Conservation (phyloP, 2,329 filamentous ascomycete species). For the Ramularia endophylla region DNA sequence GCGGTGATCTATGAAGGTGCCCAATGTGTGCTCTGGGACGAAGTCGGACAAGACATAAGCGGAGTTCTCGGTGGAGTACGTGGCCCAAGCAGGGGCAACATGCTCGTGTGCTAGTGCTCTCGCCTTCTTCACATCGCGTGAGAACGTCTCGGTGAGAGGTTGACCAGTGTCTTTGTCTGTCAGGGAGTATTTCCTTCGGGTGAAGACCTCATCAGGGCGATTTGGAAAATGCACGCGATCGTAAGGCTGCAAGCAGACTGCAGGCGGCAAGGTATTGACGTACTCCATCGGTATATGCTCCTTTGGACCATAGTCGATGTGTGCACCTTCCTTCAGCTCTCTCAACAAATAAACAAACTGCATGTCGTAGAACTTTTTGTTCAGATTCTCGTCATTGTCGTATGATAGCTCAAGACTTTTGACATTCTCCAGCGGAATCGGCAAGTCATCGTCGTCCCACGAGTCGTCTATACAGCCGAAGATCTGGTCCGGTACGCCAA, state of each 20-base stretch:
- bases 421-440: constrained; percentile 60
- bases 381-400: constrained; percentile 55
- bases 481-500: constrained; percentile 66
- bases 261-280: constrained; percentile 53
- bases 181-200: constrained; percentile 29
- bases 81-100: constrained; percentile 64
- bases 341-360: constrained; percentile 68
- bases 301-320: constrained; percentile 58
- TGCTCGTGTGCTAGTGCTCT: constrained; percentile 60
- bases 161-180: constrained; percentile 24
- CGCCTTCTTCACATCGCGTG: constrained; percentile 55
- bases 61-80: constrained; percentile 58
- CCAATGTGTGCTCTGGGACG: constrained; percentile 60
- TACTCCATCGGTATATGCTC: constrained; percentile 66
- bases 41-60: constrained; percentile 64
- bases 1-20: constrained; percentile 57
- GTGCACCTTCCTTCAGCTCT: constrained; percentile 54
- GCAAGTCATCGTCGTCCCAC: constrained; percentile 71
- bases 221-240: constrained; percentile 61
- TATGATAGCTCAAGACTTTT: constrained; percentile 57
- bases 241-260: constrained; percentile 42
- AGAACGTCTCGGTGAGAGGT: constrained; percentile 44
- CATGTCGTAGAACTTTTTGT: constrained; percentile 62
- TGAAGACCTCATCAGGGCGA: constrained; percentile 48
- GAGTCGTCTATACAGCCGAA: constrained; percentile 69